Percentiles rank a stretch among this genome's conserved stretches.
Conservation (phyloP, 768 basidiomycete genomes). For the Russula griseocarnosa region DNA sequence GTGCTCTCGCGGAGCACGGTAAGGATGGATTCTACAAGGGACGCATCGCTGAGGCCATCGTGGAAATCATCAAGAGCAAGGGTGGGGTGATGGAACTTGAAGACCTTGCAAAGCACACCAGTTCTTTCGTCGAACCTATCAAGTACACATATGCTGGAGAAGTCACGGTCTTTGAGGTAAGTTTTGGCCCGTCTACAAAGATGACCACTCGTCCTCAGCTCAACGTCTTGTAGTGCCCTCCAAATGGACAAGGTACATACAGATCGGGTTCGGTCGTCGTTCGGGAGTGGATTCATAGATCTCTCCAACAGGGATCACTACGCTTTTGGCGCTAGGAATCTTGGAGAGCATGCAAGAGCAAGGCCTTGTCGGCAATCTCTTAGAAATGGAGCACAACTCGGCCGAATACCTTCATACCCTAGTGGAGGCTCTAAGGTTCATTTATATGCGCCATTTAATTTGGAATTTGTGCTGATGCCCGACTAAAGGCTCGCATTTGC, state of each 20-base stretch:
- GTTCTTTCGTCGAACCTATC: slow-evolving; percentile 84
- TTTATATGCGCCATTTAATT: slow-evolving; percentile 11
- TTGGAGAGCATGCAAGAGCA: slow-evolving; percentile 80
- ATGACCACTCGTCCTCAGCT: slow-evolving; percentile 5
- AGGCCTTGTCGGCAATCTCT: slow-evolving; percentile 60
- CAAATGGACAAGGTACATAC: slow-evolving; percentile 81
- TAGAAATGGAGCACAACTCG: slow-evolving; percentile 87
- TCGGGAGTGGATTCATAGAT: neutral
- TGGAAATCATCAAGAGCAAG: slow-evolving; percentile 75
- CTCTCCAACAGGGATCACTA: slow-evolving; percentile 65
- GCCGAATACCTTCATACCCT: slow-evolving; percentile 83
- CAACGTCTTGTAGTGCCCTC: slow-evolving; percentile 59
- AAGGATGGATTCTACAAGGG: slow-evolving; percentile 95
- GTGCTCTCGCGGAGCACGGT: slow-evolving; percentile 71
- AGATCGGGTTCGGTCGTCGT: neutral
- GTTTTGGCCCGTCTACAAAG: slow-evolving; percentile 20
- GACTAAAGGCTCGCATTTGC: slow-evolving; percentile 53
- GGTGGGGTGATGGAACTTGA: slow-evolving; percentile 93
- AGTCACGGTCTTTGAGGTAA: slow-evolving; percentile 87
- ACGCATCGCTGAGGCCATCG: slow-evolving; percentile 81
- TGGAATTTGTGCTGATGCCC: neutral
- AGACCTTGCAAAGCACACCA: slow-evolving; percentile 83
- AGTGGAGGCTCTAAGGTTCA: slow-evolving; percentile 78
- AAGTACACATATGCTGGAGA: slow-evolving; percentile 82
- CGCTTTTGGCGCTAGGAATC: slow-evolving; percentile 88